Evolutionary conservation across 2,329 filamentous ascomycete species (phyloP), one percentile per base, ranked within the genome.

Genomic region (Aspergillus sp.): DNA sequence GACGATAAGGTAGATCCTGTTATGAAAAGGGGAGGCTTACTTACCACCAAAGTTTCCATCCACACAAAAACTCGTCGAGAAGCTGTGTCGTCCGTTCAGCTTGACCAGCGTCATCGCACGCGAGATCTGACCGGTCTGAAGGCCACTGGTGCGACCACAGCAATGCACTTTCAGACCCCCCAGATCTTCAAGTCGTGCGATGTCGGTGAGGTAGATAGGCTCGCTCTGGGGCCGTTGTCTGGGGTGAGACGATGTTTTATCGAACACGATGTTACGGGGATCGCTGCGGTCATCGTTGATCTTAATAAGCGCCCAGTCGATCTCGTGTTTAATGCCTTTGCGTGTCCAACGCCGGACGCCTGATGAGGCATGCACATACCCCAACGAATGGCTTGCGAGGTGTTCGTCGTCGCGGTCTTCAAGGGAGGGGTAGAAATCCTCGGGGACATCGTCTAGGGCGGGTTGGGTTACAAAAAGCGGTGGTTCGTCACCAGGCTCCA

Each of bases 221-320:
- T 68, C 65, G 11, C 59, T 50, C 23, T 61, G 65, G n/a, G 60
- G 63, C 25, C 51, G 50, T 14, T 62, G 41, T 45, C 17, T 42
- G 40, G 19, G 21, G 40, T 10, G 40, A 42, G 29, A 31, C 34
- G 47, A 54, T 2, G 58, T 56, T 11, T 59, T 64, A 45, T 70
- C 68, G 21, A 70, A 61, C 19, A 96, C 87, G 10, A 83, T 72
- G 62, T 97, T 97, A 54, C 84, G 81, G 0, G 81, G 77, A 3
- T 93, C 89, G 13, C 86, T 76, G 1, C 93, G 84, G 10, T 86
- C 81, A 3, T 86, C 78, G 10, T 87, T 78, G 58, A 97, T 89
- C 60, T 89, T 85, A 62, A 97, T 91, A 2, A 97, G 77, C 0
- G 92, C 91, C 93, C 93, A 97, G 70, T 97, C 93, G 42, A 97